A percentile compares a stretch with the other conserved stretches of the same genome.
phyloP scores from a whole-genome alignment of 805 yeast genomes.

The Alloascoidea hylecoeti region DNA sequence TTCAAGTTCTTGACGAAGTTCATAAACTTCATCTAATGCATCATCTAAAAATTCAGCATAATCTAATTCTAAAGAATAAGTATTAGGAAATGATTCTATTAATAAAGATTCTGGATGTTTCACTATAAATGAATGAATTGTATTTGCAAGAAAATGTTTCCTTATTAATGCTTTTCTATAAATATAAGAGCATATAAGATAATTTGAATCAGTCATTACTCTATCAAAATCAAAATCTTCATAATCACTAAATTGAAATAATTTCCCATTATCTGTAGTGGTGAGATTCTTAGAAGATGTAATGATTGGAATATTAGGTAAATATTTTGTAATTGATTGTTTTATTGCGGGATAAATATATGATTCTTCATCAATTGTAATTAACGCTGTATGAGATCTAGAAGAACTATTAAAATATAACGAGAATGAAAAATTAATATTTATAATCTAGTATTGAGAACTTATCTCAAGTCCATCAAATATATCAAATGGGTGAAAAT shows the following conservation, averaged over 20 bases:
- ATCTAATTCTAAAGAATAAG: conserved; percentile 75
- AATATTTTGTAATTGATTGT: conserved; percentile 11
- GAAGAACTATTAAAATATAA: no score
- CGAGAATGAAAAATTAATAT: background rate
- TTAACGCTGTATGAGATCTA: background rate
- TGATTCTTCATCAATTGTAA: conserved; percentile 5
- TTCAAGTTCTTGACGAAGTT: conserved; percentile 66
- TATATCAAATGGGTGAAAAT: conserved; percentile 3
- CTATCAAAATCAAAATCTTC: conserved; percentile 76
- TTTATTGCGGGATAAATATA: conserved; percentile 12
- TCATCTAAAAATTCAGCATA: conserved; percentile 95
- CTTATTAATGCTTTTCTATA: conserved; percentile 86
- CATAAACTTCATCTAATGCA: conserved; percentile 84
- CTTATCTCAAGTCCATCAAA: no score
- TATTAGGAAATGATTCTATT: conserved; percentile 49
- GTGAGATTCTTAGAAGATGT: no score
- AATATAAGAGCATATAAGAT: conserved; percentile 66
- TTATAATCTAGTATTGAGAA: background rate
- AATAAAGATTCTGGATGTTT: conserved; percentile 64
- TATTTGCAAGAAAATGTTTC: conserved; percentile 79
- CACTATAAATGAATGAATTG: conserved; percentile 58
- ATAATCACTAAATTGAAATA: conserved; percentile 79
- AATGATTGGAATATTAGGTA: conserved; percentile 23
- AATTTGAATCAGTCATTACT: conserved; percentile 27
- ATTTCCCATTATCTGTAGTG: conserved; percentile 15